Conservation (phyloP, 108 stramenopile genomes). For the Schizochytrium sp. region DNA sequence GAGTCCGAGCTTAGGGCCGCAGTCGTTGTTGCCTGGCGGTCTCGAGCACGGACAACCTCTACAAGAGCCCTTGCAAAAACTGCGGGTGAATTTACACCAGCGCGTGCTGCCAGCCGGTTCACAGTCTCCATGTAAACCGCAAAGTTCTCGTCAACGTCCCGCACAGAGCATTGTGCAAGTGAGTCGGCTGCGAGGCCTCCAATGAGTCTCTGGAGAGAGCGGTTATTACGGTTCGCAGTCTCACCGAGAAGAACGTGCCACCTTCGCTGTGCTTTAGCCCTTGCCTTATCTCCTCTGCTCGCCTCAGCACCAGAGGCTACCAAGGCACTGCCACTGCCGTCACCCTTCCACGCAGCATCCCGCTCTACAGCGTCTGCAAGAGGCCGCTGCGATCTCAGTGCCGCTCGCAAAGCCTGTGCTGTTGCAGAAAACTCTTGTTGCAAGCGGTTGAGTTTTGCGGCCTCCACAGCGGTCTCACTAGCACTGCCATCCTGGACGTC, state of each 20-base stretch:
- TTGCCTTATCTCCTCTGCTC: background rate
- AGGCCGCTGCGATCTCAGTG: background rate
- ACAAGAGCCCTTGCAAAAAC: constrained; percentile 27
- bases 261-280: constrained; percentile 14
- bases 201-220: background rate
- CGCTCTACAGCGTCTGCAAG: background rate
- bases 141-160: constrained; percentile 21
- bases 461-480: background rate
- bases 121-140: constrained; percentile 31
- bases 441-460: background rate
- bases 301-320: background rate
- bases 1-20: constrained; percentile 28
- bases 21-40: background rate
- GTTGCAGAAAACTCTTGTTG: background rate
- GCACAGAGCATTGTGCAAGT: background rate
- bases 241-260: constrained; percentile 48
- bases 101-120: background rate
- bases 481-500: background rate
- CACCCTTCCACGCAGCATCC: background rate
- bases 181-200: background rate
- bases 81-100: background rate
- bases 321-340: background rate
- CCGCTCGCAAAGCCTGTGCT: background rate
- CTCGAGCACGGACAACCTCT: background rate
- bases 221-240: background rate